phyloP scores from a whole-genome alignment of 2,329 filamentous ascomycete species.

The Fusarium tanahbumbuense region DNA sequence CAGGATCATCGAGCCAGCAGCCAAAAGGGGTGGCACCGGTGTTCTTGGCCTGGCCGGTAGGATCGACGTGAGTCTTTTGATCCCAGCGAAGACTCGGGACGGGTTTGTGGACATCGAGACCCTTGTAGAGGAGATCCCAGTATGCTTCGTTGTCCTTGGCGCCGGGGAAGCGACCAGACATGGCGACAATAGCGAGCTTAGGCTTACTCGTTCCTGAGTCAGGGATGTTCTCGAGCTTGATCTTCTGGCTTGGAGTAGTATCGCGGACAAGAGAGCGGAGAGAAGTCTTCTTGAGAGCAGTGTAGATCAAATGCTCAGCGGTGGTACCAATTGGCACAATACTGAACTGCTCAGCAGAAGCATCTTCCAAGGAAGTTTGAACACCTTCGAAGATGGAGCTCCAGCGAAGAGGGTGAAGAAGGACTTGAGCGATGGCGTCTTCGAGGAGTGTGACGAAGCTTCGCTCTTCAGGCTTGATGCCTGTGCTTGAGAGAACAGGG shows the following conservation, averaged over 20 bases:
- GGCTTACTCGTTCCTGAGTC: constrained; percentile 13
- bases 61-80: constrained; percentile 54
- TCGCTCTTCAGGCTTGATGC: constrained; percentile 10
- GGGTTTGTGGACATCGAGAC: constrained; percentile 71
- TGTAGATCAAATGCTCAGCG: constrained; percentile 39
- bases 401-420: constrained; percentile 34
- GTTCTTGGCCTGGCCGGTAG: constrained; percentile 71
- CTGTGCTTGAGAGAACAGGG: constrained; percentile 17
- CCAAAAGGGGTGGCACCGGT: constrained; percentile 58
- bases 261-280: constrained; percentile 22
- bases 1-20: constrained; percentile 70
- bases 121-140: constrained; percentile 73
- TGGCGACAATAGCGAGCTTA: constrained; percentile 69
- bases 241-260: accelerated
- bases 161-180: constrained; percentile 72
- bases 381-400: constrained; percentile 20
- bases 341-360: constrained; percentile 7
- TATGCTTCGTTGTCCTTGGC: constrained; percentile 69
- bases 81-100: constrained; percentile 53
- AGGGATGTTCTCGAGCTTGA: accelerated
- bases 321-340: constrained; percentile 21
- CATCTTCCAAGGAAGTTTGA: constrained; percentile 1
- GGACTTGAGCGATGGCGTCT: constrained; percentile 23
- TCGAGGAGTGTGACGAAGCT: constrained; percentile 29
- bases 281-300: constrained; percentile 33